Percentiles rank a stretch among this genome's conserved stretches.
Evolutionary conservation across 1,284 basidiomycete genomes (phyloP).

Genomic region (Marasmius oreades): DNA sequence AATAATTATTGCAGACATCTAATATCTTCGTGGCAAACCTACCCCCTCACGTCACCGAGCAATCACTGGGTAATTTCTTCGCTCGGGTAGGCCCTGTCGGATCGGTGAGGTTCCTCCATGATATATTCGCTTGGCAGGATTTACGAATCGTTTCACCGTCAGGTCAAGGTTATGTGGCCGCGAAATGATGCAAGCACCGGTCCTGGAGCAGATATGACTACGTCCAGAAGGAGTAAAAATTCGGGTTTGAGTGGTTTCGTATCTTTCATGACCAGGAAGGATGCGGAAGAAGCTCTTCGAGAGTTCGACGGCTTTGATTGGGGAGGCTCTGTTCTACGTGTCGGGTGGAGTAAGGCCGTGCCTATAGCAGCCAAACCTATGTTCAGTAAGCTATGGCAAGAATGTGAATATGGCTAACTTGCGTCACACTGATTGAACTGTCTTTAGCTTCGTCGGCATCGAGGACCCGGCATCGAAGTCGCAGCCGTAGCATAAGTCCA

Average conservation of each 20-base stretch:
- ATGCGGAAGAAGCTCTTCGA: constrained; percentile 84
- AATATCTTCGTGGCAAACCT: constrained; percentile 94
- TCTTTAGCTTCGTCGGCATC: constrained; percentile 10
- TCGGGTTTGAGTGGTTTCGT: constrained; percentile 90
- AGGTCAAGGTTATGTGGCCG: constrained; percentile 98
- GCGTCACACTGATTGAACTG: neutral
- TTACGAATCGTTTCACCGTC: constrained; percentile 6
- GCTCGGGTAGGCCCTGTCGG: constrained; percentile 69
- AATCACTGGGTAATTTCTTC: constrained; percentile 83
- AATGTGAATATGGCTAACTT: neutral
- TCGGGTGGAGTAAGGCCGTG: constrained; percentile 96
- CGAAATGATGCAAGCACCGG: constrained; percentile 59
- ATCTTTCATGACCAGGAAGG: constrained; percentile 88
- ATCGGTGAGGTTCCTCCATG: constrained; percentile 45
- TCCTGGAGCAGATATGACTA: constrained; percentile 72
- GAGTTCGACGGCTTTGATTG: constrained; percentile 91
- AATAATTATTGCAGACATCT: constrained; percentile 62
- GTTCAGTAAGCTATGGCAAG: constrained; percentile 58
- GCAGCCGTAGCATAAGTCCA: constrained; percentile 31
- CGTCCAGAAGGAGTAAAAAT: constrained; percentile 62
- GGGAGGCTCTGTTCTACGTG: constrained; percentile 81
- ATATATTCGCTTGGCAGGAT: constrained; percentile 6
- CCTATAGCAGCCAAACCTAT: constrained; percentile 76
- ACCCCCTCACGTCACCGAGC: constrained; percentile 81
- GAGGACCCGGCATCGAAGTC: constrained; percentile 28